A percentile compares a stretch with the other conserved stretches of the same genome.
Evolutionary conservation across 352 stramenopile species (phyloP).

Genomic region (Plasmopara halstedii): DNA sequence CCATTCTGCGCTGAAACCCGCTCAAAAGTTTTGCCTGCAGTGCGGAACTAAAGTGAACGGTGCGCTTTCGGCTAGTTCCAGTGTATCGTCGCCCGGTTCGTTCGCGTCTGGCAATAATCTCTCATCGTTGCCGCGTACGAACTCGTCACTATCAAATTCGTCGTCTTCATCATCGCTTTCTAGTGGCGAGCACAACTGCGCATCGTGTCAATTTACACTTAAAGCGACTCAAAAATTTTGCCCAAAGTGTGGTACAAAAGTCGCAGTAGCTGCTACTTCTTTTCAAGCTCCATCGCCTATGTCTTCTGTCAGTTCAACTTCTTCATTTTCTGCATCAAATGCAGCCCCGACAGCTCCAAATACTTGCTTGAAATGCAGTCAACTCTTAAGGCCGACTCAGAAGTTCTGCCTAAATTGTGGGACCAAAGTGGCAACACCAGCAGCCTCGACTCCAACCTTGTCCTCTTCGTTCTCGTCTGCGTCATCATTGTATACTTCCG

Average conservation of each 20-base stretch:
- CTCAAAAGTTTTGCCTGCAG: slow-evolving; percentile 67
- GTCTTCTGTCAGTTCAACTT: slow-evolving; percentile 25
- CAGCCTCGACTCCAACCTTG: slow-evolving; percentile 14
- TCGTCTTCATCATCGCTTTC: slow-evolving; percentile 23
- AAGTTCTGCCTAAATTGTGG: slow-evolving; percentile 81
- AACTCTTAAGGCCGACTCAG: slow-evolving; percentile 45
- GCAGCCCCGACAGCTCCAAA: slow-evolving; percentile 5
- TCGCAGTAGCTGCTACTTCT: slow-evolving; percentile 6
- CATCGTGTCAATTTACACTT: slow-evolving; percentile 37
- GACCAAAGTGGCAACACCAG: slow-evolving; percentile 31
- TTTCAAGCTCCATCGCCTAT: slow-evolving; percentile 14
- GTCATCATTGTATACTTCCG: slow-evolving; percentile 29
- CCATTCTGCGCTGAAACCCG: slow-evolving; percentile 11
- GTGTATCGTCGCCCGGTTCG: neutral
- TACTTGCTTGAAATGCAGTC: slow-evolving; percentile 38
- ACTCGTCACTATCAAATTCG: slow-evolving; percentile 17
- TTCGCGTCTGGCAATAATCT: slow-evolving; percentile 14
- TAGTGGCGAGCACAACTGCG: slow-evolving; percentile 23
- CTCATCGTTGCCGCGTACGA: slow-evolving; percentile 20
- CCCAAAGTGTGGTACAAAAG: slow-evolving; percentile 52
- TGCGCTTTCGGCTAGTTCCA: neutral
- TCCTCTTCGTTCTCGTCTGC: slow-evolving; percentile 21
- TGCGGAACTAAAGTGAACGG: slow-evolving; percentile 40
- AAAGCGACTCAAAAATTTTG: slow-evolving; percentile 77
- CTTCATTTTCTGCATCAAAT: slow-evolving; percentile 17